Conservation (phyloP, 371 early-diverging fungal species). For the Circinella minor region DNA sequence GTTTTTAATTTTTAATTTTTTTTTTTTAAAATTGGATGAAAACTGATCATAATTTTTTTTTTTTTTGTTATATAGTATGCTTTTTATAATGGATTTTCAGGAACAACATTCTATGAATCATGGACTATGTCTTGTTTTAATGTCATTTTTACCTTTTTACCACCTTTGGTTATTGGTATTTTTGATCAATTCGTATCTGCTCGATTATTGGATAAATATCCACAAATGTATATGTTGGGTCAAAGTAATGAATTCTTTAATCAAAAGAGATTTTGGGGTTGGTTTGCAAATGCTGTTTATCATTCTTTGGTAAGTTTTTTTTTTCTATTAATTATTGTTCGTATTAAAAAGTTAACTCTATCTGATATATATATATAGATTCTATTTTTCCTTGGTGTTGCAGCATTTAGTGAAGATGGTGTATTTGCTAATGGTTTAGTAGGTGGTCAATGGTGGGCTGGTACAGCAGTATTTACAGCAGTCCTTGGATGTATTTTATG, state of each 20-base stretch:
- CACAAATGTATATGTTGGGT: conserved; percentile 95
- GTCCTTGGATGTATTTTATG: conserved; percentile 81
- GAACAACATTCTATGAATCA: conserved; percentile 91
- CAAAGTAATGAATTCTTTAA: conserved; percentile 93
- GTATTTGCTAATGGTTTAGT: conserved; percentile 66
- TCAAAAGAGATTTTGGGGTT: conserved; percentile 92
- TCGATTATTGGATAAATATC: conserved; percentile 93
- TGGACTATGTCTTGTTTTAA: conserved; percentile 94
- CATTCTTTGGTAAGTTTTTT: conserved; percentile 75
- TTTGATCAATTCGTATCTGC: conserved; percentile 94
- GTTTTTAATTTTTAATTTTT: background rate
- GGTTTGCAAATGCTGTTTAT: conserved; percentile 92
- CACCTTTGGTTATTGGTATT: conserved; percentile 89
- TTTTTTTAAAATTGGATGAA: conserved; percentile 13
- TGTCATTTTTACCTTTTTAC: conserved; percentile 88
- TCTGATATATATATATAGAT: conserved; percentile 38
- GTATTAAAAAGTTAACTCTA: no score
- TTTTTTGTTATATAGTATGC: conserved; percentile 63
- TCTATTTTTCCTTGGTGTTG: conserved; percentile 66
- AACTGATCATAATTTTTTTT: conserved; percentile 2
- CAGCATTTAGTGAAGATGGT: conserved; percentile 64
- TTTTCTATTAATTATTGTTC: no score
- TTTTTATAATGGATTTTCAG: conserved; percentile 88
- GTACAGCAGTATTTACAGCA: conserved; percentile 78
- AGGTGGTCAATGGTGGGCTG: conserved; percentile 83